A percentile compares a stretch with the other conserved stretches of the same genome.
Evolutionary conservation across 768 basidiomycete genomes (phyloP).

Genomic region (Piloderma croceum): DNA sequence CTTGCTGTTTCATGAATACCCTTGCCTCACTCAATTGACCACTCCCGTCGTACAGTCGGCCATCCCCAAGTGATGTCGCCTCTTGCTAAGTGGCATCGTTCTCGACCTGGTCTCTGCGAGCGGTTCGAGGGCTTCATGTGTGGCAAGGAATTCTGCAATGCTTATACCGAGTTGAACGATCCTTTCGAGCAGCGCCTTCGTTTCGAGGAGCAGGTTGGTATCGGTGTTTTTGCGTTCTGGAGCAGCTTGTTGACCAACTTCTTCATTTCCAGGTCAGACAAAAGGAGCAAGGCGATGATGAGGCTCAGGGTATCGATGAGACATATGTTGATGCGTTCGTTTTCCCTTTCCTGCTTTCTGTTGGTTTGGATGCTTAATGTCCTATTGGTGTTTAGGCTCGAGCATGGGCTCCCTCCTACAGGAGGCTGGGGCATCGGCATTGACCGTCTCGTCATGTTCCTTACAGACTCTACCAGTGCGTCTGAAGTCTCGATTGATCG

Average conservation of each 20-base stretch:
- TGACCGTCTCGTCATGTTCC: constrained; percentile 97
- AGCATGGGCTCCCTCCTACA: constrained; percentile 95
- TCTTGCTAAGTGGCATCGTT: constrained; percentile 96
- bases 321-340: constrained; percentile 91
- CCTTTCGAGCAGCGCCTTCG: constrained; percentile 93
- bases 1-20: constrained; percentile 9
- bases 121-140: constrained; percentile 99
- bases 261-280: constrained; percentile 55
- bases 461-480: constrained; percentile 91
- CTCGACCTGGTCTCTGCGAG: constrained; percentile 94
- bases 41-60: constrained; percentile 53
- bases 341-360: neutral
- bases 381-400: constrained; percentile 50
- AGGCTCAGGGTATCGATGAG: constrained; percentile 96
- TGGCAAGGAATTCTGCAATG: constrained; percentile 97
- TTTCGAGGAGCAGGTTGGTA: constrained; percentile 84
- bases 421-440: constrained; percentile 97
- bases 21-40: constrained; percentile 3
- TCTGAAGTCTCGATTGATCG: too few species aligned
- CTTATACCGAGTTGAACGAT: constrained; percentile 99
- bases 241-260: constrained; percentile 2
- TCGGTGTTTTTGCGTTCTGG: neutral
- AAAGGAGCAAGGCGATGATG: constrained; percentile 96
- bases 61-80: constrained; percentile 99
- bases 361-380: constrained; percentile 7